Evolutionary conservation across 176 grass and related monocot genomes (phyloP).

Genomic region (Carex littledalei): DNA sequence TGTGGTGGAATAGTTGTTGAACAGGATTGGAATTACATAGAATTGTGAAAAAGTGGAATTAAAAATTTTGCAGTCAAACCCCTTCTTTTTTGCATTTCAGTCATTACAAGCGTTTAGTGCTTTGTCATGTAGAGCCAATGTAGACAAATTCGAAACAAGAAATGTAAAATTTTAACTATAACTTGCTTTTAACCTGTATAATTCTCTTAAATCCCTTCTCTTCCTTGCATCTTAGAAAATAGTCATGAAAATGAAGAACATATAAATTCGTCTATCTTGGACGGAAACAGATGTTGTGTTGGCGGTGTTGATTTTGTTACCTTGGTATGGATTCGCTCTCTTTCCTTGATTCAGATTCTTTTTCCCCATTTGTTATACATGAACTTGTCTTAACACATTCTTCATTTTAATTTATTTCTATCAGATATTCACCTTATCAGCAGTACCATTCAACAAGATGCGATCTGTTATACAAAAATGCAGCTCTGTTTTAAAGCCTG

Average conservation of each 20-base stretch:
- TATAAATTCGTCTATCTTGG: constrained; percentile 12
- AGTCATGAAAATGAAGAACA: constrained; percentile 27
- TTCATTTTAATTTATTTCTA: constrained; percentile 21
- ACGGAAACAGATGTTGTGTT: constrained; percentile 53
- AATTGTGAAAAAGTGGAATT: neutral
- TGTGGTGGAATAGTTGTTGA: neutral
- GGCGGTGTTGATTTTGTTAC: constrained; percentile 79
- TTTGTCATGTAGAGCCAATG: neutral
- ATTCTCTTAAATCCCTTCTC: neutral
- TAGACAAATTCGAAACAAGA: neutral
- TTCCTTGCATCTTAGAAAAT: constrained; percentile 35
- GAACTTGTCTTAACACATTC: neutral
- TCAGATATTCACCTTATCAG: constrained; percentile 95
- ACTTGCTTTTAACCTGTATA: neutral
- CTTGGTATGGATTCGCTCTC: constrained; percentile 45
- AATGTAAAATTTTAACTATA: neutral
- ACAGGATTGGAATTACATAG: neutral
- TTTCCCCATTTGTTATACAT: neutral
- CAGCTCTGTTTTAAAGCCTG: constrained; percentile 68
- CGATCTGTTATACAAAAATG: constrained; percentile 44
- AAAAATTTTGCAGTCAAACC: neutral
- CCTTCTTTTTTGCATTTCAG: neutral
- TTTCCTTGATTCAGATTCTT: neutral
- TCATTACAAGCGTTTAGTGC: neutral
- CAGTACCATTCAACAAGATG: constrained; percentile 65